Percentiles rank a stretch among this genome's conserved stretches.
Evolutionary conservation across 2,329 filamentous ascomycete species (phyloP).

Genomic region (Parafenestella ontariensis): DNA sequence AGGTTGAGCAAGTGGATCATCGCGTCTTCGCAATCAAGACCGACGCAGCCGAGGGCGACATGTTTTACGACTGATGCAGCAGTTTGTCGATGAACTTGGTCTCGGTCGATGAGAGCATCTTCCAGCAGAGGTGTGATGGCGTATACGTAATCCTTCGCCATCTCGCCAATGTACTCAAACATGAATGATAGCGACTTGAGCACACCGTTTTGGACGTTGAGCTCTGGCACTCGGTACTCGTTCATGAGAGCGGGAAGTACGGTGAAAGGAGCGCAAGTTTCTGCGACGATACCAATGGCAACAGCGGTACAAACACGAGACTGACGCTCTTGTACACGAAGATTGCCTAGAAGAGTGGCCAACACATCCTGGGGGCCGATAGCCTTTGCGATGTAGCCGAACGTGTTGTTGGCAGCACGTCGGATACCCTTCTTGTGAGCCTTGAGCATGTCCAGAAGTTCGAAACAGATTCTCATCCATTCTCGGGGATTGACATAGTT

Average conservation of each 20-base stretch:
- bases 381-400: conserved; percentile 98
- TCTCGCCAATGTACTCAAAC: conserved; percentile 99
- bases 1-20: conserved; percentile 98
- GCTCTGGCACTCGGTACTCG: conserved; percentile 96
- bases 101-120: conserved; percentile 95
- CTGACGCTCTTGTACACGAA: conserved; percentile 96
- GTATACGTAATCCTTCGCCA: conserved; percentile 99
- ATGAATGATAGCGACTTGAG: conserved; percentile 96
- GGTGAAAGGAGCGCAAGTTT: conserved; percentile 97
- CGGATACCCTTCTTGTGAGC: conserved; percentile 99
- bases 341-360: conserved; percentile 93
- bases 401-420: conserved; percentile 98
- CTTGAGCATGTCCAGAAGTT: conserved; percentile 98
- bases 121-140: conserved; percentile 95
- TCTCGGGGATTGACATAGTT: conserved; percentile 96
- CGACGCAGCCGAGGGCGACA: conserved; percentile 95
- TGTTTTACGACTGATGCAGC: conserved; percentile 98
- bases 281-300: conserved; percentile 96
- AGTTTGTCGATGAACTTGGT: conserved; percentile 97
- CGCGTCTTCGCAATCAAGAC: conserved; percentile 94
- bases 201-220: conserved; percentile 98
- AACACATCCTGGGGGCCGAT: conserved; percentile 98
- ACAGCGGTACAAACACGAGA: conserved; percentile 98
- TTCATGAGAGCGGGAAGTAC: conserved; percentile 99
- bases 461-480: conserved; percentile 99